phyloP scores from a whole-genome alignment of 345 rosid species.

The Murraya paniculata region DNA sequence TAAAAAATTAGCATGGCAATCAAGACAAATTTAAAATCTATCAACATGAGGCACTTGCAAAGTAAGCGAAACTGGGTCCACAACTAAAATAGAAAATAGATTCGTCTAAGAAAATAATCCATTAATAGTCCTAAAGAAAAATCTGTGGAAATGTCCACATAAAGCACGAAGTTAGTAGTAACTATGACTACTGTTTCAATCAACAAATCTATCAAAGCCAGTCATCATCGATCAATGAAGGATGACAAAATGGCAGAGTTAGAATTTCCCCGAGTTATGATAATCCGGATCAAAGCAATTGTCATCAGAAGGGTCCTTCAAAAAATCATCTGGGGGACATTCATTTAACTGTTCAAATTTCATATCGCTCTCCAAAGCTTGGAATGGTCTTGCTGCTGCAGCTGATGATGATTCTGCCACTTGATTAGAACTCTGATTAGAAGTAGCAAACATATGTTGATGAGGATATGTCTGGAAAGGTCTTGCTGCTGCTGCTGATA shows the following conservation, averaged over 20 bases:
- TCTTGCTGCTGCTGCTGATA: neutral
- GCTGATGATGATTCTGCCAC: neutral
- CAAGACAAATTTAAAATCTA: neutral
- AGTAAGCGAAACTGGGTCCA: neutral
- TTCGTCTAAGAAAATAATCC: neutral
- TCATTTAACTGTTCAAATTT: neutral
- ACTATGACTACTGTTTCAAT: neutral
- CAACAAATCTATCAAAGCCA: neutral
- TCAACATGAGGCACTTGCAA: neutral
- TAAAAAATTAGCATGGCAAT: neutral
- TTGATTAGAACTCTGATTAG: neutral
- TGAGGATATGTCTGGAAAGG: too few relatives aligned
- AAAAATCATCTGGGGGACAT: neutral
- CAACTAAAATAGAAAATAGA: neutral
- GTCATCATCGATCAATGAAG: neutral
- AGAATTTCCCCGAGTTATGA: neutral
- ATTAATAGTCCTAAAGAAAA: neutral
- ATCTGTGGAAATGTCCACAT: neutral
- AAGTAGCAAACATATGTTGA: neutral
- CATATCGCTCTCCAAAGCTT: neutral
- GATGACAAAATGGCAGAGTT: neutral
- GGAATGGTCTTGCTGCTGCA: neutral
- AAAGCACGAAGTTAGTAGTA: neutral
- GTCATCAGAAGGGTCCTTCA: neutral
- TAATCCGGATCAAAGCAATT: neutral